A percentile compares a stretch with the other conserved stretches of the same genome.
These are phyloP conservation scores for Citrus inodora DNA, from an alignment of 345 rosid genomes.

Conservation along the genomic window DNA sequence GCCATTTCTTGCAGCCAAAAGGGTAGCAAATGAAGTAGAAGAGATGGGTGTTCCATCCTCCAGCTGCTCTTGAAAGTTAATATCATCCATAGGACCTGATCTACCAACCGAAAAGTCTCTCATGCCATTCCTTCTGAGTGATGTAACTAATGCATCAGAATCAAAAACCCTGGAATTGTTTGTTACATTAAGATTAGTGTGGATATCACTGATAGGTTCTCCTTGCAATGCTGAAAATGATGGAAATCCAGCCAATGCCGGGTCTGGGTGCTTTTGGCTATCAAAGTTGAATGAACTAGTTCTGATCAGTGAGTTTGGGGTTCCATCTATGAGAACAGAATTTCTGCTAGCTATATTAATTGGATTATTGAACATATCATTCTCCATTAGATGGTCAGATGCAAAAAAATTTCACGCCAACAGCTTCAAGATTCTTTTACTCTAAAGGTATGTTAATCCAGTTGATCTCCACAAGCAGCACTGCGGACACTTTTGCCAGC, in stretches of 20 bases:
- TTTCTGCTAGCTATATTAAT: conserved; percentile 33
- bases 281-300: conserved; percentile 28
- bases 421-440: not conserved
- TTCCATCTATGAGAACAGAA: conserved; percentile 28
- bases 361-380: conserved; percentile 42
- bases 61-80: conserved; percentile 36
- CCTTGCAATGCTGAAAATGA: conserved; percentile 34
- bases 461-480: not conserved
- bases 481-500: not conserved
- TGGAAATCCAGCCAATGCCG: conserved; percentile 22
- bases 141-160: conserved; percentile 19
- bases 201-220: conserved; percentile 18
- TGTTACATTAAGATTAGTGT: conserved; percentile 12
- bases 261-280: conserved; percentile 33
- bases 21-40: conserved; percentile 28
- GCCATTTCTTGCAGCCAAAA: conserved; percentile 30
- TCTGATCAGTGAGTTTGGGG: conserved; percentile 27
- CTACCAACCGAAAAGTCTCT: conserved; percentile 17
- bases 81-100: conserved; percentile 8
- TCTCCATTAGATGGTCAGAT: conserved; percentile 26
- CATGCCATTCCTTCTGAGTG: conserved; percentile 24
- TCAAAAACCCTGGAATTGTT: conserved; percentile 19
- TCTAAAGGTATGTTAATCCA: not conserved
- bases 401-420: not conserved
- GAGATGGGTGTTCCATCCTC: conserved; percentile 34